phyloP scores from a whole-genome alignment of 306 rosid species.

The Hippophae gyantsensis region DNA sequence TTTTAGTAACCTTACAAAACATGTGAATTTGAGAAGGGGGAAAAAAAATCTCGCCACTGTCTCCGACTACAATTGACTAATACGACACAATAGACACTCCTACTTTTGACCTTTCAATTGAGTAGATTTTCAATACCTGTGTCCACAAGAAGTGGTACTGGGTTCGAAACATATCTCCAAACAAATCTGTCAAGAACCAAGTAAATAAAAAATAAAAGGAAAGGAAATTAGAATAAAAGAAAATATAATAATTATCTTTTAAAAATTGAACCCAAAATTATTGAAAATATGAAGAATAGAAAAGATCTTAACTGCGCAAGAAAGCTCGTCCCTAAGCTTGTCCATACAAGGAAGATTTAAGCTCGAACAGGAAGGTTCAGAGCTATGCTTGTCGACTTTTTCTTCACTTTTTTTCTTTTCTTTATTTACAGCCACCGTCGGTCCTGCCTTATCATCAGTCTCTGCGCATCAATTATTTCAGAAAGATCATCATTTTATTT shows the following conservation, averaged over 20 bases:
- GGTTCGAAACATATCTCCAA: slow-evolving; percentile 95
- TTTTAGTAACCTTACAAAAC: no score
- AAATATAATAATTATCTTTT: not conserved
- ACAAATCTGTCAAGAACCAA: slow-evolving; percentile 48
- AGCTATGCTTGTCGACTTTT: slow-evolving; percentile 22
- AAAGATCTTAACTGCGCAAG: slow-evolving; percentile 70
- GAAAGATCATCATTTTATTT: not conserved
- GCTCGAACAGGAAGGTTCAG: slow-evolving; percentile 27
- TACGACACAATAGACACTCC: no score
- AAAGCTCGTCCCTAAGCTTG: slow-evolving; percentile 86
- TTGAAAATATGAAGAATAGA: not conserved
- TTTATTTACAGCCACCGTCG: slow-evolving; percentile 14
- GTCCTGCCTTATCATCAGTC: slow-evolving; percentile 26
- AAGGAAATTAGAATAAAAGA: not conserved
- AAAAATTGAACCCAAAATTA: not conserved
- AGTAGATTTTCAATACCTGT: slow-evolving; percentile 40
- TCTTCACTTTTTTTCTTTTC: slow-evolving; percentile 30
- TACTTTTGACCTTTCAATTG: no score
- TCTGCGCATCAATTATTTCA: slow-evolving; percentile 24
- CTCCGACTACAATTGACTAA: no score
- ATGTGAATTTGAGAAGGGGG: no score
- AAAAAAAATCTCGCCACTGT: no score
- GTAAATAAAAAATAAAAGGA: not conserved
- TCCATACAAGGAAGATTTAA: slow-evolving; percentile 66
- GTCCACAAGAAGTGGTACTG: slow-evolving; percentile 94